These are phyloP conservation scores for Aureobasidium lini DNA, from an alignment of 2,329 filamentous ascomycete genomes.

Conservation along the genomic window DNA sequence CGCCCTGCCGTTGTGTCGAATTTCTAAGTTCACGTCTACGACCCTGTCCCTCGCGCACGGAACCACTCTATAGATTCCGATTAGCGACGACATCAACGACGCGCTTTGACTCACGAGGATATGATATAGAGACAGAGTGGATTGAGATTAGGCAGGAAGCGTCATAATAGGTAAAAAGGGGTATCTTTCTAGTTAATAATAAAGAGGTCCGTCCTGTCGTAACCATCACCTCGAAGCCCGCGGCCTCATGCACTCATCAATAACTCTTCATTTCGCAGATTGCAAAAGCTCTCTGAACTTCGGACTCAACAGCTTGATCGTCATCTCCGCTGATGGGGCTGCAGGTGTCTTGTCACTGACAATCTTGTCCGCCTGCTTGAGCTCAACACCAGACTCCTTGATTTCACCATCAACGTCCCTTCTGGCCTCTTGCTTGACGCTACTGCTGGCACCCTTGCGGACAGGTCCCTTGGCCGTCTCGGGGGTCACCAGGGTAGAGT, in stretches of 20 bases:
- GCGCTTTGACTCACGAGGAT: too few relatives aligned
- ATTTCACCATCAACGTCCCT: slow-evolving; percentile 29
- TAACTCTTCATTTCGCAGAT: not conserved
- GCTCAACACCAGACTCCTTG: slow-evolving; percentile 20
- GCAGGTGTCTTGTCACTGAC: slow-evolving; percentile 26
- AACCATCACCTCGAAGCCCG: not conserved
- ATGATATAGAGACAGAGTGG: too few relatives aligned
- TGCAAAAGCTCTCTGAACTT: slow-evolving; percentile 27
- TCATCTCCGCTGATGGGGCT: slow-evolving; percentile 25
- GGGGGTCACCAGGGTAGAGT: slow-evolving; percentile 63
- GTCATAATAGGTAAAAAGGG: too few relatives aligned
- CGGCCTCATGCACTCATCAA: not conserved
- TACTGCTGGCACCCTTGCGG: slow-evolving; percentile 33
- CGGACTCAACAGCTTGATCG: slow-evolving; percentile 25
- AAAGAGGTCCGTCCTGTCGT: too few relatives aligned
- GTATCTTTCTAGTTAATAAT: too few relatives aligned
- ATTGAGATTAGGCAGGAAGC: too few relatives aligned
- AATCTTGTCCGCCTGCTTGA: slow-evolving; percentile 25
- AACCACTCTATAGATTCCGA: too few relatives aligned
- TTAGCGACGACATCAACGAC: too few relatives aligned
- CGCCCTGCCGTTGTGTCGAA: too few relatives aligned
- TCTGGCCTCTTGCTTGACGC: slow-evolving; percentile 30
- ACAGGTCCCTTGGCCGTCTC: slow-evolving; percentile 44
- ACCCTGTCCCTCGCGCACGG: too few relatives aligned
- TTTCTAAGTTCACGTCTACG: too few relatives aligned